These are phyloP conservation scores for Sindora glabra DNA, from an alignment of 306 rosid genomes.

Conservation along the genomic window DNA sequence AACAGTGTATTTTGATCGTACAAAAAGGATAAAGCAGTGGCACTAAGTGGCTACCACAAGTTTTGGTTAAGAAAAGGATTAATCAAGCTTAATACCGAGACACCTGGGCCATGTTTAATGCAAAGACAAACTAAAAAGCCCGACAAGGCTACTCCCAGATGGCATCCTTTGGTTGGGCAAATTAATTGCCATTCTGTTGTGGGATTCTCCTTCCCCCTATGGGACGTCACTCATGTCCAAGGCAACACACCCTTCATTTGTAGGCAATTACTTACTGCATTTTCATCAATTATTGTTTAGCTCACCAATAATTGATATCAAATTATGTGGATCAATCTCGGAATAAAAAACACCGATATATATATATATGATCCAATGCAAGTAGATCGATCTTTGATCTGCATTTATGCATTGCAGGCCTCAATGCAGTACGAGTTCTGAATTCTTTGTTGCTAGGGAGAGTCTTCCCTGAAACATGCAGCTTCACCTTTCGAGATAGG, in stretches of 20 bases:
- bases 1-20: background rate
- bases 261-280: background rate
- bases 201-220: slow-evolving; percentile 5
- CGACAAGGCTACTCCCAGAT: slow-evolving; percentile 14
- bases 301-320: too few relatives aligned
- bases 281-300: background rate
- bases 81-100: slow-evolving; percentile 15
- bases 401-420: background rate
- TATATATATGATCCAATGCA: background rate
- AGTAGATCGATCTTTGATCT: background rate
- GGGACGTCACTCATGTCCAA: background rate
- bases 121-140: background rate
- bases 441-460: too few relatives aligned
- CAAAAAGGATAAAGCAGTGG: background rate
- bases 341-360: too few relatives aligned
- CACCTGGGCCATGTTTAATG: slow-evolving; percentile 15
- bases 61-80: background rate
- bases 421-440: background rate
- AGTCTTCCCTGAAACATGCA: slow-evolving; percentile 10
- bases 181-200: slow-evolving; percentile 10
- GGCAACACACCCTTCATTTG: background rate
- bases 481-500: slow-evolving; percentile 17
- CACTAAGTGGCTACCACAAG: slow-evolving; percentile 11
- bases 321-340: too few relatives aligned
- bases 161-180: slow-evolving; percentile 2